Evolutionary conservation across 2,329 filamentous ascomycete species (phyloP).

Genomic region (Sarocladium strictum): DNA sequence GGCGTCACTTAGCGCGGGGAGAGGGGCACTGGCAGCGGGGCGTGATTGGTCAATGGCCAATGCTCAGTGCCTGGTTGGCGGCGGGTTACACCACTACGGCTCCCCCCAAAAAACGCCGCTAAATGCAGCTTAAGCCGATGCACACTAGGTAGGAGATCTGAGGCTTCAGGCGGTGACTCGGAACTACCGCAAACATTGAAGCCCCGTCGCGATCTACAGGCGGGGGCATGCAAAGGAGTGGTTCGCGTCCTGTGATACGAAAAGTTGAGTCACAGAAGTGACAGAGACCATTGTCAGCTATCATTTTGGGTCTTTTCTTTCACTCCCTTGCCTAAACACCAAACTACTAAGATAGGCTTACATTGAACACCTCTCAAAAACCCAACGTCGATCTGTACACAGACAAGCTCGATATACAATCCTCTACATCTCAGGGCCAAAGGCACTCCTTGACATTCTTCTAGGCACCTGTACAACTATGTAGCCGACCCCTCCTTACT

Average conservation of each 20-base stretch:
- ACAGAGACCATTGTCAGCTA: too few species aligned
- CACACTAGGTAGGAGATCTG: neutral
- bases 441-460: too few species aligned
- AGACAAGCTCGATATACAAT: too few species aligned
- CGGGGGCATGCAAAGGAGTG: too few species aligned
- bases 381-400: too few species aligned
- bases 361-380: too few species aligned
- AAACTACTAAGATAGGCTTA: neutral
- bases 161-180: slow-evolving; percentile 1
- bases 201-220: too few species aligned
- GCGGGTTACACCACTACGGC: neutral
- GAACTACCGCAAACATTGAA: neutral
- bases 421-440: too few species aligned
- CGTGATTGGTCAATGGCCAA: slow-evolving; percentile 3
- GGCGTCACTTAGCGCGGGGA: slow-evolving; percentile 8
- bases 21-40: neutral
- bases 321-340: neutral
- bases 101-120: neutral
- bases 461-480: too few species aligned
- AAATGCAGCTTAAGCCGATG: neutral
- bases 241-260: too few species aligned
- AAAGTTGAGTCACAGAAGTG: too few species aligned
- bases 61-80: neutral
- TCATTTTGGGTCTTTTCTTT: neutral
- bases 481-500: too few species aligned